Conservation (phyloP, 208 protist species). For the Leishmania lainsoni region DNA sequence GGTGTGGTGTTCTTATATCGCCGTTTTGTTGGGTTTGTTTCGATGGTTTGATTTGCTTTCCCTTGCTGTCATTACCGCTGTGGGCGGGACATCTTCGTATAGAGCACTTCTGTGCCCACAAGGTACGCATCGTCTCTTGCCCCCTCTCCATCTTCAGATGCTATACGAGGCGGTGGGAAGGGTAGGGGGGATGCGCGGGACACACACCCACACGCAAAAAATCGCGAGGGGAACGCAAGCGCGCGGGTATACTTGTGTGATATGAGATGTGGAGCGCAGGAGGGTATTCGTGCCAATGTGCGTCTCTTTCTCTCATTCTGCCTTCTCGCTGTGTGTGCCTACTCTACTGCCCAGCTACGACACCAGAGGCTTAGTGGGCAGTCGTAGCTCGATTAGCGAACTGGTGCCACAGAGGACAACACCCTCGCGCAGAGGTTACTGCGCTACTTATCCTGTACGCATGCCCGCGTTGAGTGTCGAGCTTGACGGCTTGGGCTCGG, state of each 20-base stretch:
- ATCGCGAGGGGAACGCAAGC: neutral
- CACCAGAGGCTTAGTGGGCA: neutral
- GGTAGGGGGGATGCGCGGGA: neutral
- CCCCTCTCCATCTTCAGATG: neutral
- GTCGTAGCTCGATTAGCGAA: neutral
- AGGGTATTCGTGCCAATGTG: neutral
- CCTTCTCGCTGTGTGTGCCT: neutral
- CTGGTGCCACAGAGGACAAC: neutral
- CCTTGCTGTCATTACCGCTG: neutral
- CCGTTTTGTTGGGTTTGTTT: neutral
- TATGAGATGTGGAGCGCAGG: neutral
- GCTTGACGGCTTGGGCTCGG: neutral
- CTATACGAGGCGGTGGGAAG: neutral
- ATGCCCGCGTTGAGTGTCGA: neutral
- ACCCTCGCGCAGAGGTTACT: neutral
- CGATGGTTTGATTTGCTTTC: neutral
- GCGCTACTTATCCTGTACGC: neutral
- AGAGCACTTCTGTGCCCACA: neutral
- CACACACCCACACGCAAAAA: neutral
- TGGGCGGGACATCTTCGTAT: neutral
- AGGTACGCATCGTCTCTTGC: too few species aligned
- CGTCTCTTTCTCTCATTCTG: neutral
- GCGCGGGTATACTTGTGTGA: neutral
- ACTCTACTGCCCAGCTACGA: neutral
- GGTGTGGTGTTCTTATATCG: neutral